phyloP scores from a whole-genome alignment of 2,329 filamentous ascomycete genomes.

The Diplodia sapinea region DNA sequence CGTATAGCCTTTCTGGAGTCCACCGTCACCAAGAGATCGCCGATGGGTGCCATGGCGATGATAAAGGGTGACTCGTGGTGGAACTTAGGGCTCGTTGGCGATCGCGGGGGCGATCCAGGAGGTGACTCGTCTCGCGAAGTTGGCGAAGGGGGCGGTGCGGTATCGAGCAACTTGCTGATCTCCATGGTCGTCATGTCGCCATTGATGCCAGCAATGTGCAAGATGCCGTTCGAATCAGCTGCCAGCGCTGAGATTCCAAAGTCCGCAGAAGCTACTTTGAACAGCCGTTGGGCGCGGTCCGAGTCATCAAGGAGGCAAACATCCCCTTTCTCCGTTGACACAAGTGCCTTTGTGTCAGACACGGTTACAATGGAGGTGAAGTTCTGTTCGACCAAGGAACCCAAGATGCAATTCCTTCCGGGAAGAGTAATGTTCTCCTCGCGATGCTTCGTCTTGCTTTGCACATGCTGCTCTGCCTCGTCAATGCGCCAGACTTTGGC shows the following conservation, averaged over 20 bases:
- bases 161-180: slow-evolving; percentile 44
- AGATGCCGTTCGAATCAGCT: slow-evolving; percentile 60
- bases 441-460: slow-evolving; percentile 43
- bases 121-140: slow-evolving; percentile 44
- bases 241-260: slow-evolving; percentile 73
- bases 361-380: slow-evolving; percentile 80
- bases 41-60: slow-evolving; percentile 47
- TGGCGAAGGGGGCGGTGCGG: slow-evolving; percentile 46
- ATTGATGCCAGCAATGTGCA: slow-evolving; percentile 73
- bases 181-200: slow-evolving; percentile 60
- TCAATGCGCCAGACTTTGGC: slow-evolving; percentile 92
- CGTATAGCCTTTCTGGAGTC: slow-evolving; percentile 78
- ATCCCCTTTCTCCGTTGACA: slow-evolving; percentile 87
- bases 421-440: slow-evolving; percentile 68
- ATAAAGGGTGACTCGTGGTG: slow-evolving; percentile 41
- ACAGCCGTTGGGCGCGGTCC: slow-evolving; percentile 72
- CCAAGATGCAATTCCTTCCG: slow-evolving; percentile 87
- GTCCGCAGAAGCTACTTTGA: slow-evolving; percentile 67
- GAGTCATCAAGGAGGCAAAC: slow-evolving; percentile 86
- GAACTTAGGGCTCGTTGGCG: slow-evolving; percentile 16
- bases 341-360: slow-evolving; percentile 73
- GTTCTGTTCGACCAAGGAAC: slow-evolving; percentile 78
- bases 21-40: slow-evolving; percentile 58
- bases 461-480: slow-evolving; percentile 66
- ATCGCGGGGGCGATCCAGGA: slow-evolving; percentile 34